A percentile compares a stretch with the other conserved stretches of the same genome.
These are phyloP conservation scores for Penicillium samsonianum DNA, from an alignment of 495 filamentous ascomycete genomes.

Conservation along the genomic window DNA sequence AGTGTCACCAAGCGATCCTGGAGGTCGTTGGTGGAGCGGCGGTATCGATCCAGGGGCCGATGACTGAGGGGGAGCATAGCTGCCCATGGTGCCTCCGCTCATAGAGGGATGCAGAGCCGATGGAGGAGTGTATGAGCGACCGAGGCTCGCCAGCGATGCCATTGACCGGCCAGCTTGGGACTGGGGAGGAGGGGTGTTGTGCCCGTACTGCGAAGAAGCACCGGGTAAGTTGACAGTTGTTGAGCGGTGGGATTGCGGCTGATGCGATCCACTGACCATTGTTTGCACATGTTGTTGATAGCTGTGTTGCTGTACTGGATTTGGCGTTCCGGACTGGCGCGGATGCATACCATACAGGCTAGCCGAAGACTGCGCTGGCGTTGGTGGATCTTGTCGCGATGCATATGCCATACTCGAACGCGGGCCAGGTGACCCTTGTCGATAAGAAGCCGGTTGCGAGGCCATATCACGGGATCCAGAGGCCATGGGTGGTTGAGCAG, in stretches of 20 bases:
- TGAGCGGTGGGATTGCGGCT: conserved; percentile 37
- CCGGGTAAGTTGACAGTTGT: conserved; percentile 34
- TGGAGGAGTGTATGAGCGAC: conserved; percentile 46
- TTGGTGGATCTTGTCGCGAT: conserved; percentile 37
- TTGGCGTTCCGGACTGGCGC: conserved; percentile 33
- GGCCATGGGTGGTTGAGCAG: conserved; percentile 24
- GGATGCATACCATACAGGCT: conserved; percentile 34
- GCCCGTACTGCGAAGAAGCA: conserved; percentile 35
- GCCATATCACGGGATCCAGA: conserved; percentile 38
- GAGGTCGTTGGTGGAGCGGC: conserved; percentile 37
- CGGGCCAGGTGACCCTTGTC: conserved; percentile 39
- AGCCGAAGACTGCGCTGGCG: conserved; percentile 37
- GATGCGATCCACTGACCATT: conserved; percentile 43
- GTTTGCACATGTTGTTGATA: conserved; percentile 49
- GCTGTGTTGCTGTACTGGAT: conserved; percentile 25
- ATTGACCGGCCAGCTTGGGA: conserved; percentile 35
- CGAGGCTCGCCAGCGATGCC: conserved; percentile 35
- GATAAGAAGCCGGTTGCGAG: conserved; percentile 33
- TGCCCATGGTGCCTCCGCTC: conserved; percentile 29
- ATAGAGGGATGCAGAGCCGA: conserved; percentile 37
- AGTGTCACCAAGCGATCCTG: conserved; percentile 30
- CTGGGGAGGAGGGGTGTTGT: conserved; percentile 41
- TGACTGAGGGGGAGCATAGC: conserved; percentile 36
- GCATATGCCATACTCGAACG: conserved; percentile 37
- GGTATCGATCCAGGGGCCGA: conserved; percentile 32